phyloP scores from a whole-genome alignment of 371 early-diverging fungal genomes.

The Mucor lusitanicus region DNA sequence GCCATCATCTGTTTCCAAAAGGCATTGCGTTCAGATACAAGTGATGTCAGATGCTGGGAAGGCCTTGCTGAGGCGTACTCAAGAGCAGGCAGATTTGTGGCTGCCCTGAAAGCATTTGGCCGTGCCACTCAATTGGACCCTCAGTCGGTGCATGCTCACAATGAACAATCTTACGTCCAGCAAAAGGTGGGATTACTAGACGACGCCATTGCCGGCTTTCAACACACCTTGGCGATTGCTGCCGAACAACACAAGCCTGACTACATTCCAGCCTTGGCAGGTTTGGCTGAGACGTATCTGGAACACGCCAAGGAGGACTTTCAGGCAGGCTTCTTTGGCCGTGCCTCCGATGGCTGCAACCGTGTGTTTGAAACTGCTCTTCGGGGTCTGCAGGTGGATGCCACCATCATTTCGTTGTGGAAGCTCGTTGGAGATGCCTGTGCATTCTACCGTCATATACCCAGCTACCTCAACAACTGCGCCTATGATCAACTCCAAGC shows the following conservation, averaged over 20 bases:
- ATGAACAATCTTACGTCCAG: slow-evolving; percentile 62
- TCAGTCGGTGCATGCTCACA: slow-evolving; percentile 44
- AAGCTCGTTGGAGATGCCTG: slow-evolving; percentile 77
- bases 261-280: slow-evolving; percentile 62
- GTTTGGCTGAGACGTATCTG: slow-evolving; percentile 67
- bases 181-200: slow-evolving; percentile 66
- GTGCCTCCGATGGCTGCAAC: slow-evolving; percentile 61
- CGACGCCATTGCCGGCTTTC: slow-evolving; percentile 66
- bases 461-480: slow-evolving; percentile 50
- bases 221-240: slow-evolving; percentile 43
- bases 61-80: slow-evolving; percentile 87
- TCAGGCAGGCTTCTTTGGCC: slow-evolving; percentile 74
- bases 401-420: slow-evolving; percentile 55
- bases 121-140: slow-evolving; percentile 74
- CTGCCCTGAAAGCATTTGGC: slow-evolving; percentile 79
- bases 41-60: slow-evolving; percentile 77
- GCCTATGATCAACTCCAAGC: slow-evolving; percentile 35
- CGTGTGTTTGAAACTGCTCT: slow-evolving; percentile 46
- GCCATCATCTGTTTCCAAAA: slow-evolving; percentile 85
- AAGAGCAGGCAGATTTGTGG: slow-evolving; percentile 83
- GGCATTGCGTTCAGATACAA: slow-evolving; percentile 71
- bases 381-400: slow-evolving; percentile 36
- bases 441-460: slow-evolving; percentile 48
- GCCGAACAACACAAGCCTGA: slow-evolving; percentile 35
- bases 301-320: slow-evolving; percentile 65